Evolutionary conservation across 192 early-diverging fungal species (phyloP).

Genomic region (Phycomyces blakesleeanus): DNA sequence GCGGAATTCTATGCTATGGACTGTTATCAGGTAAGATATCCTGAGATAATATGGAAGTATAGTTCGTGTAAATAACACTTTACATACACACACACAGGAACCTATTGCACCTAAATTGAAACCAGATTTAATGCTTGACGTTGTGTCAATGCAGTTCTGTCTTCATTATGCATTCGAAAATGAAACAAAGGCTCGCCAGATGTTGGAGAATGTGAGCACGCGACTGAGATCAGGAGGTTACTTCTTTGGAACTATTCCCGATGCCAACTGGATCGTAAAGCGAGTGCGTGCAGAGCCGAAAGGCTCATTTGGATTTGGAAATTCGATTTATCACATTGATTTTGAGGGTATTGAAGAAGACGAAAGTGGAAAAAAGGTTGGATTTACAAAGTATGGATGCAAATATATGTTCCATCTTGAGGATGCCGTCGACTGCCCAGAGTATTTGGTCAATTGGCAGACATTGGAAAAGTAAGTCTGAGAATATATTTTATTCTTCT

Average conservation of each 20-base stretch:
- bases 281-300: constrained; percentile 27
- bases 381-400: constrained; percentile 70
- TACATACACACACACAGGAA: constrained; percentile 33
- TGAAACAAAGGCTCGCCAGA: constrained; percentile 75
- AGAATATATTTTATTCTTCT: not conserved
- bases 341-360: constrained; percentile 66
- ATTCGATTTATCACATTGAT: constrained; percentile 80
- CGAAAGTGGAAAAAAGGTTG: constrained; percentile 5
- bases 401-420: constrained; percentile 89
- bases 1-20: constrained; percentile 84
- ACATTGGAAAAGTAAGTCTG: constrained; percentile 63
- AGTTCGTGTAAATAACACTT: constrained; percentile 1
- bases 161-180: constrained; percentile 93
- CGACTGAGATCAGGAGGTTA: constrained; percentile 69
- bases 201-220: constrained; percentile 73
- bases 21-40: constrained; percentile 67
- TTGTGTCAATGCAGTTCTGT: constrained; percentile 96
- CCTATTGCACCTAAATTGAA: constrained; percentile 53
- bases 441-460: constrained; percentile 87
- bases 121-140: constrained; percentile 59
- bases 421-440: constrained; percentile 96
- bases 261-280: constrained; percentile 82
- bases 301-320: constrained; percentile 69
- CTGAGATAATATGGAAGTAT: not conserved
- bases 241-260: constrained; percentile 92